Conservation (phyloP, 2,329 filamentous ascomycete genomes). For the Alternaria gaisen region DNA sequence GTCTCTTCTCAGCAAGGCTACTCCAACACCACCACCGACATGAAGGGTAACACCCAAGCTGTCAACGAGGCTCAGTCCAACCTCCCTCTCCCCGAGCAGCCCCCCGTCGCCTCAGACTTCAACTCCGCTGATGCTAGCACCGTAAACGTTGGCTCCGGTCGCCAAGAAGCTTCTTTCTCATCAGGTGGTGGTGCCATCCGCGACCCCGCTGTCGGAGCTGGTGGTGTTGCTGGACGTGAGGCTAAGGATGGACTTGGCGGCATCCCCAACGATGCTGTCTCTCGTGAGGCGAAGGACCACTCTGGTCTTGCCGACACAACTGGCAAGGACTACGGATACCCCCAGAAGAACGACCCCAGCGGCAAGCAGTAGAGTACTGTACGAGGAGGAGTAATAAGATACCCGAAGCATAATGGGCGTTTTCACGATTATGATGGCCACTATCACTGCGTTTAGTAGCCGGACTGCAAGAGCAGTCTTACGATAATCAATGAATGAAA, state of each 20-base stretch:
- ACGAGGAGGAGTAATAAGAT: slow-evolving; percentile 1
- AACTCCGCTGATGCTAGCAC: slow-evolving; percentile 74
- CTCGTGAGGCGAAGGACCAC: slow-evolving; percentile 56
- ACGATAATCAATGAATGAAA: slow-evolving; percentile 11
- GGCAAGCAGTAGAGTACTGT: slow-evolving; percentile 28
- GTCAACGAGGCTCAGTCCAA: slow-evolving; percentile 75
- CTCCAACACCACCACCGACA: slow-evolving; percentile 29
- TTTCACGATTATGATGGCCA: slow-evolving; percentile 10
- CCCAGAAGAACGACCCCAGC: slow-evolving; percentile 52
- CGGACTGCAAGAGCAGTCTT: slow-evolving; percentile 21
- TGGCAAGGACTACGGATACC: slow-evolving; percentile 54
- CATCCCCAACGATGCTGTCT: slow-evolving; percentile 68
- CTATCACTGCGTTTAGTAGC: slow-evolving; percentile 24
- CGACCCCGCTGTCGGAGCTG: slow-evolving; percentile 62
- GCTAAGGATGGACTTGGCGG: slow-evolving; percentile 65
- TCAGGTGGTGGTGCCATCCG: slow-evolving; percentile 57
- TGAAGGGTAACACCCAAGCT: slow-evolving; percentile 56
- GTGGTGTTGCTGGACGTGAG: slow-evolving; percentile 67
- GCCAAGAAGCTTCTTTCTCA: slow-evolving; percentile 56
- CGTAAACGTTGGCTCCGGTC: slow-evolving; percentile 75
- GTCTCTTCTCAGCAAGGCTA: slow-evolving; percentile 40
- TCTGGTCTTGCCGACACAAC: slow-evolving; percentile 54
- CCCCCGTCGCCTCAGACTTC: slow-evolving; percentile 79
- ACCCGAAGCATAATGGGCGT: slow-evolving; percentile 12
- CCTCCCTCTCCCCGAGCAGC: slow-evolving; percentile 81